Evolutionary conservation across 768 basidiomycete species (phyloP).

Genomic region (Mycena venus): DNA sequence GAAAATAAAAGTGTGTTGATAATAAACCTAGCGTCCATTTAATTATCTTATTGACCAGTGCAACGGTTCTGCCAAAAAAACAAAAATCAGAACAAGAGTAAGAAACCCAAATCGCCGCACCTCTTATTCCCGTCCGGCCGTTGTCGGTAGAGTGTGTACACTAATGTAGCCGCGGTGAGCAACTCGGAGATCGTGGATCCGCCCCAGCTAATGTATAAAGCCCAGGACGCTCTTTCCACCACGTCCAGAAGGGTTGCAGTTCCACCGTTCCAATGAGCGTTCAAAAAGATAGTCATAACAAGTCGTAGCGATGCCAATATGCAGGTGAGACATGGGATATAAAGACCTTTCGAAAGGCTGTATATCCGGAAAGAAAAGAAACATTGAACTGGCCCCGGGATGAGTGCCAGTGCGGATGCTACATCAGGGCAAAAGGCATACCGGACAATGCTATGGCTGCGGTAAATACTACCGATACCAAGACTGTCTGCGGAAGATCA

Average conservation of each 20-base stretch:
- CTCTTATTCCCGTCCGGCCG: neutral
- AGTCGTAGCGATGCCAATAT: neutral
- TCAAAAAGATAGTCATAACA: neutral
- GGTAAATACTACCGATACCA: neutral
- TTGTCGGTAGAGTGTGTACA: neutral
- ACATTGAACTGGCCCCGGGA: neutral
- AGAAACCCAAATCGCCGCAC: neutral
- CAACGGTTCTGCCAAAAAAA: neutral
- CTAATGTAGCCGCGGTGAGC: neutral
- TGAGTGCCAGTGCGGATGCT: neutral
- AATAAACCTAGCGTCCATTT: conserved; percentile 17
- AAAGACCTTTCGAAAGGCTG: neutral
- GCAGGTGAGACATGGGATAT: neutral
- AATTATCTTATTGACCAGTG: conserved; percentile 13
- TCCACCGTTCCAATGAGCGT: neutral
- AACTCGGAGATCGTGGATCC: neutral
- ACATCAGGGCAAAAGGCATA: neutral
- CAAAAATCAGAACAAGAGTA: neutral
- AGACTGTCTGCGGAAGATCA: neutral
- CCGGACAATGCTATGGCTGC: neutral
- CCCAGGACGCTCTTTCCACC: too few species aligned
- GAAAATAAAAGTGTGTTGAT: neutral
- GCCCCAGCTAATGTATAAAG: neutral
- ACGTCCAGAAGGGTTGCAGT: too few species aligned
- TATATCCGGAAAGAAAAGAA: conserved; percentile 24